Base-by-base conservation (phyloP, 495 filamentous ascomycete genomes). In the Trichoderma reesei region DNA sequence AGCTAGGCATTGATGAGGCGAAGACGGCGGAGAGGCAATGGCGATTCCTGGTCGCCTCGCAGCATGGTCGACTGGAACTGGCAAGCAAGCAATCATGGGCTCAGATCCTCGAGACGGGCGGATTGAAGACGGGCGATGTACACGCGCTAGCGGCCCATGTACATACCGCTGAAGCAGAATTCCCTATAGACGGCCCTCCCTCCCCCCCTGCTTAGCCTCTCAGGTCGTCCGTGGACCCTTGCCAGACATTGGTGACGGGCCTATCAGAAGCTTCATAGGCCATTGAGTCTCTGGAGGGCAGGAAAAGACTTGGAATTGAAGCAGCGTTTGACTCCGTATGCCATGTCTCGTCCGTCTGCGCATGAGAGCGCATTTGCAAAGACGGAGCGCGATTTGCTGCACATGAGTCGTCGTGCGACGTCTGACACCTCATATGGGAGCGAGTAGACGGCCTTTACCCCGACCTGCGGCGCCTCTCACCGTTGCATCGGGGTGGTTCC, bases 61-160 rank as follows among this genome's bases (percentile, higher is more conserved):
- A 56, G 10, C 26, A 26, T 26, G 26, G 26, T 26, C 26, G 26
- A 26, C 26, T 26, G 26, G 26, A 26, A 26, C 26, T 26, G 26
- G 26, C 26, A 26, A 26, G 26, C 26, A 26, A 26, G 26, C 26
- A 26, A 26, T 56, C 51, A 56, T 33, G 20, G 20, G 51, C 51
- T 56, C 51, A 56, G 51, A 56, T 56, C 51, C 51, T 56, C 51
- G 42, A 56, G 51, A 56, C 51, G 51, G 51, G 34, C 51, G 26
- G 34, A 56, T 56, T 56, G 51, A 56, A 31, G 20, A 56, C 51
- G 34, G 51, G 51, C 34, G 51, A 56, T 56, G 51, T 56, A 56
- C 31, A 56, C 7, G 51, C 51, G 51, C 51, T 56, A 56, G 31
- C 51, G 51, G 51, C 7, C 51, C 18, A n/a, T n/a, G 51, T 56